Base-by-base conservation (phyloP, 257 asterid genomes). In the Linderniella brevidens region DNA sequence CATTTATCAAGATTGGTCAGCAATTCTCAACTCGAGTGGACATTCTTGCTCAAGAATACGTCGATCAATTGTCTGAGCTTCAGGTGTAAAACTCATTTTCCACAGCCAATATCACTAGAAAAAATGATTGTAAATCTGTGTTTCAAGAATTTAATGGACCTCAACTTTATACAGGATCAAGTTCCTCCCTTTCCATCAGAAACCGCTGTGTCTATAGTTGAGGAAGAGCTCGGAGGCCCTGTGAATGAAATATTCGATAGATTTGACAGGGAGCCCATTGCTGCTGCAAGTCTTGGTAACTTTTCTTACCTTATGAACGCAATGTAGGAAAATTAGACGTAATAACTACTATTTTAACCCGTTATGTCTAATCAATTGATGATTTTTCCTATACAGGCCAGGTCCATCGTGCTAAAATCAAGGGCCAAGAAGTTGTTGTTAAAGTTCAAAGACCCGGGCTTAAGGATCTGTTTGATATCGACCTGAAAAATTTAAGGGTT, bases 1-100 rank as follows among this genome's bases (percentile, higher is more conserved):
- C 98, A 12, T 90, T 90, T 61, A 90, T 90, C 64, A 90, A 90
- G 69, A 82, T 90, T 46, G 98, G 98, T 37, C 98, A 90, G 74
- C 98, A 85, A 57, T 90, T 90, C 71, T 90, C 98, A 50, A 84
- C 98, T 49, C 74, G 98, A 58, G 96, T 85, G 49, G 98, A 90
- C 61, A 90, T 90, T 77, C 98, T 90, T 62, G 85, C 98, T 61
- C 98, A 90, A 63, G 98, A 85, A 66, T 90, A 85, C 14, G 92
- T 90, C 44, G 98, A 90, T 74, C 96, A 90, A 40, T 66, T 90
- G 55, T 90, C 98, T 12, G 98, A 90, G 76, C 94, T 90, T 56
- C 98, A 88, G 90, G 98, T n/a, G n/a, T 88, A 32, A 64, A 13
- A 17, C 17, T 56, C 9, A 7, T 19, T 53, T 50, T 41, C 13